Base-by-base conservation (phyloP, 2,329 filamentous ascomycete species). In the Xylariaceae sp. region DNA sequence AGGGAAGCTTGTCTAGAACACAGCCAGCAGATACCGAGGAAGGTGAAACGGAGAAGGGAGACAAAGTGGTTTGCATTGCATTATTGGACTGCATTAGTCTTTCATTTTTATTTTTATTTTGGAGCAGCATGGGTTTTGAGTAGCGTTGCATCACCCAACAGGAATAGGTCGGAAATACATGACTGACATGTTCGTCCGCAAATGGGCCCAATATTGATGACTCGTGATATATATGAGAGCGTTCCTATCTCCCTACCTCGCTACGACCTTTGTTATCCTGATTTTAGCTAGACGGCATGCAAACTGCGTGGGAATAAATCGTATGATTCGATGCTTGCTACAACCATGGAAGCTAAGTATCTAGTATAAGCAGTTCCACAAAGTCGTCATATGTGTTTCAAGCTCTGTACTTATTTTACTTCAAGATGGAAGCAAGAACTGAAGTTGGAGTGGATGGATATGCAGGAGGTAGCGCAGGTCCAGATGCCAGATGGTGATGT, bases 401-500 rank as follows among this genome's bases (percentile, higher is more conserved):
- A n/a, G n/a, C n/a, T n/a, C n/a, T n/a, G n/a, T n/a, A n/a, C 29
- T 29, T 41, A 44, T 49, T 49, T 55, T 44, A 55, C 37, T 12
- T 19, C 8, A 17, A 12, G 19, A 14, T 16, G 16, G 34, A 33
- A 39, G 34, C 11, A n/a, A 26, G 31, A 21, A 37, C 21, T 28
- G 45, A 33, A n/a, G n/a, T n/a, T n/a, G n/a, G n/a, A n/a, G n/a
- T n/a, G n/a, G n/a, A n/a, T n/a, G n/a, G n/a, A n/a, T n/a, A n/a
- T n/a, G n/a, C n/a, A n/a, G n/a, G n/a, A n/a, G n/a, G n/a, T n/a
- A n/a, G n/a, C n/a, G 33, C 21, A 12, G 33, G 24, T 12, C 40
- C 24, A 45, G 49, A 36, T 39, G 19, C 9, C n/a, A 26, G 44
- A 39, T 50, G 45, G 44, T 50, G 50, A 58, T 58, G 51, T 23